Conservation (phyloP, 768 basidiomycete species). For the Gymnopilus junonius region DNA sequence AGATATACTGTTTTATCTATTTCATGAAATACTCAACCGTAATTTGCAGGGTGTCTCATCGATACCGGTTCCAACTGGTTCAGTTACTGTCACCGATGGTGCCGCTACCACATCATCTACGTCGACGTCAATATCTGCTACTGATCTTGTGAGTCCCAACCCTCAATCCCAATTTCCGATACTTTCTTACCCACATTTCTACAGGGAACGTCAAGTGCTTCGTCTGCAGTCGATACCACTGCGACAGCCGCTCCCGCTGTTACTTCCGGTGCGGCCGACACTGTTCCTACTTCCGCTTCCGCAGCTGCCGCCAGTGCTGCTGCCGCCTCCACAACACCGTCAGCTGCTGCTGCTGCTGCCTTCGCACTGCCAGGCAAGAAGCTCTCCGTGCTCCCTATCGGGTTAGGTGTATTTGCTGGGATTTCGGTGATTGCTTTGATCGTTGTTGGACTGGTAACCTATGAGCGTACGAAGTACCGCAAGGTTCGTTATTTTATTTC, state of each 20-base stretch:
- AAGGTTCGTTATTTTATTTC: slow-evolving; percentile 52
- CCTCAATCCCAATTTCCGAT: neutral
- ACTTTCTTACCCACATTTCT: slow-evolving; percentile 1
- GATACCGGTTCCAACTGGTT: slow-evolving; percentile 11
- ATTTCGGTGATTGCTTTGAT: slow-evolving; percentile 84
- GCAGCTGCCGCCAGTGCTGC: slow-evolving; percentile 27
- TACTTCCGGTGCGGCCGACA: slow-evolving; percentile 24
- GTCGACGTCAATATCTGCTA: slow-evolving; percentile 9
- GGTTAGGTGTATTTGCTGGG: slow-evolving; percentile 83
- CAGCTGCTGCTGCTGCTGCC: slow-evolving; percentile 40
- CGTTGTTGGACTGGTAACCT: slow-evolving; percentile 83
- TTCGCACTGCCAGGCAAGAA: slow-evolving; percentile 76
- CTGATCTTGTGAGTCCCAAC: slow-evolving; percentile 16
- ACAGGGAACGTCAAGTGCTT: slow-evolving; percentile 14
- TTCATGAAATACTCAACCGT: neutral
- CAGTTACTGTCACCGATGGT: neutral
- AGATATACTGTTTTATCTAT: neutral
- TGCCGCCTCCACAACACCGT: slow-evolving; percentile 37
- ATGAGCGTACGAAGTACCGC: slow-evolving; percentile 86
- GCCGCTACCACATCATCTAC: slow-evolving; percentile 6
- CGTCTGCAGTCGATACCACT: slow-evolving; percentile 24
- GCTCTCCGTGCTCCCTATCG: slow-evolving; percentile 78
- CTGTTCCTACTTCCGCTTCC: slow-evolving; percentile 17
- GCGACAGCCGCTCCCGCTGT: slow-evolving; percentile 14
- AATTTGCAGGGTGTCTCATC: slow-evolving; percentile 20